These are phyloP conservation scores for Arbutus unedo DNA, from an alignment of 148 eudicot species.

Conservation along the genomic window DNA sequence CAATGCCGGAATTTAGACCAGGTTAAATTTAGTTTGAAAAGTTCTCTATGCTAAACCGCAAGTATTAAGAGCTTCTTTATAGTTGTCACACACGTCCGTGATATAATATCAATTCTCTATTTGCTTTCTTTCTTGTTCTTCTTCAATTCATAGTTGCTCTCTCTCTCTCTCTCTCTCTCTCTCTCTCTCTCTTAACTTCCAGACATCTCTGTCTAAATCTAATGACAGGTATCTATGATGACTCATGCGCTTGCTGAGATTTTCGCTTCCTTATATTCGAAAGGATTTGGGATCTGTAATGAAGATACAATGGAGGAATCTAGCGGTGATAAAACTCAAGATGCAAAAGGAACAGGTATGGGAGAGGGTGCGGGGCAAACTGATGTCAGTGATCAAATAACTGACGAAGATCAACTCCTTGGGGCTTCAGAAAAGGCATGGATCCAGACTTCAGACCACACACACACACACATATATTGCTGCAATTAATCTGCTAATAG, in stretches of 20 bases:
- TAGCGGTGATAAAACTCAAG: slow-evolving; percentile 46
- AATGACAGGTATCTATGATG: slow-evolving; percentile 59
- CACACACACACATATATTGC: not conserved
- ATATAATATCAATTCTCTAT: not conserved
- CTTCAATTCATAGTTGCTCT: not conserved
- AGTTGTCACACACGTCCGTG: not conserved
- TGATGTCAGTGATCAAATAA: slow-evolving; percentile 90
- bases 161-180: not conserved
- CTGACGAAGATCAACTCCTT: slow-evolving; percentile 87
- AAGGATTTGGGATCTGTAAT: slow-evolving; percentile 63
- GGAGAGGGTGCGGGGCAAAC: slow-evolving; percentile 81
- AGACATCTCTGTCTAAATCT: slow-evolving; percentile 3
- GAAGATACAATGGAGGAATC: slow-evolving; percentile 59
- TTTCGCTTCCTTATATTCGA: slow-evolving; percentile 64
- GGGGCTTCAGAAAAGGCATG: slow-evolving; percentile 71
- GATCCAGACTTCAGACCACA: not conserved
- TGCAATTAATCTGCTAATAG: not conserved
- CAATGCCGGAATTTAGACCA: not conserved
- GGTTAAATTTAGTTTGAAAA: not conserved
- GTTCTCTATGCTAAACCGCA: not conserved
- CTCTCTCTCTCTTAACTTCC: not conserved
- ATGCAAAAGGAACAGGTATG: slow-evolving; percentile 86
- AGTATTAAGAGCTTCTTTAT: not conserved
- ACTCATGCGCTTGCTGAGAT: slow-evolving; percentile 63
- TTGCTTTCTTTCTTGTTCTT: not conserved